Evolutionary conservation across 164 flowering plant genomes (phyloP), one percentile per base, ranked within the genome.

Genomic region (Kalanchoe fedtschenkoi): DNA sequence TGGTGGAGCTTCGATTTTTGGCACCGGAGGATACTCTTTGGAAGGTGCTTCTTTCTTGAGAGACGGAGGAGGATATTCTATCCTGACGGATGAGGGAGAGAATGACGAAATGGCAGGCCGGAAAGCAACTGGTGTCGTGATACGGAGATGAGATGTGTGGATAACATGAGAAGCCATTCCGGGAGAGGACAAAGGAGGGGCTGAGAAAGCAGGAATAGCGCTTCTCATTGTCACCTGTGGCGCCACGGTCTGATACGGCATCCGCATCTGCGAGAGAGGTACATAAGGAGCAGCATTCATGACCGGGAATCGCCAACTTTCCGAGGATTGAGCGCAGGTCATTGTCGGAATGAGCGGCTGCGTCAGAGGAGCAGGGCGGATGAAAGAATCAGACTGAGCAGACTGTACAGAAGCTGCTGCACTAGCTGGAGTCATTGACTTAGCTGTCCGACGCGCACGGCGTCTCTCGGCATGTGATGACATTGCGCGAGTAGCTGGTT

Each of bases 171-270:
- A 42, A 13, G 46, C 17, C 46, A 42, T 42, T 4, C 46, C 46
- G 0, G 46, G 46, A 42, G 19, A 14, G 5, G 14, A 19, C 46
- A 42, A 10, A 34, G 70, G 61, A 19, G 65, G 70, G 34, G 65
- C 61, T 39, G 70, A 62, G n/a, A 60, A 67, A 22, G 61, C 70
- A n/a, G 70, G 70, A 34, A 67, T 41, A 32, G 62, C 47, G 6
- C 65, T 60, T 39, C 70, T 60, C 24, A 62, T 62, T n/a, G 62
- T 47, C 43, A 67, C 70, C 10, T 65, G 37, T 14, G 70, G 70
- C 10, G 70, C 70, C 65, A 56, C 37, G 37, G 39, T 46, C 30
- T 32, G 53, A 67, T 47, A 35, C 29, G 61, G 33, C 39, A 46
- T 58, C 51, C 11, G 34, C 22, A 62, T 41, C 24, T 29, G 62